Conservation (phyloP, 139 green algal species). For the Chlamydomonas applanata region DNA sequence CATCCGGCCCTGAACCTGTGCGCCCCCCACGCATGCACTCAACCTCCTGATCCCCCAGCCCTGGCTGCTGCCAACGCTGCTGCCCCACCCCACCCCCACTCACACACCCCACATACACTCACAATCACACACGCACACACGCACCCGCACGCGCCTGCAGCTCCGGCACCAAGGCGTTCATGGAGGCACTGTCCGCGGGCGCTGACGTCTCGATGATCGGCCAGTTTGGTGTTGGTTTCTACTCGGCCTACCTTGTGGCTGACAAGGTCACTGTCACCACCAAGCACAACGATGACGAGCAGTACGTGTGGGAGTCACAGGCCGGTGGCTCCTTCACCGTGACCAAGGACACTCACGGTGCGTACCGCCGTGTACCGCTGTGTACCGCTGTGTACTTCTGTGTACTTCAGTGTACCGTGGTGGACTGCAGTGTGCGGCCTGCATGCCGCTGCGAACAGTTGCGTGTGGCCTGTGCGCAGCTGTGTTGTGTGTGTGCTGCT, state of each 20-base stretch:
- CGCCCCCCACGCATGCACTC: background rate
- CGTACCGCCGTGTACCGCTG: no score
- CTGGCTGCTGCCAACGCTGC: no score
- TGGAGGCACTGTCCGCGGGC: constrained; percentile 96
- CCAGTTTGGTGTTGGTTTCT: constrained; percentile 99
- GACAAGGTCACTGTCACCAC: constrained; percentile 84
- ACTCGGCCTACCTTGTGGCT: constrained; percentile 98
- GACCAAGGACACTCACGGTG: constrained; percentile 65
- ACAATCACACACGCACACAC: background rate
- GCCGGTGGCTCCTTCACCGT: constrained; percentile 99
- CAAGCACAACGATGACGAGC: constrained; percentile 99
- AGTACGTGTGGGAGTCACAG: constrained; percentile 98
- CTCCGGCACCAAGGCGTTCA: constrained; percentile 98
- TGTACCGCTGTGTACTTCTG: no score
- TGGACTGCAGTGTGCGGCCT: no score
- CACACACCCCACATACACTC: background rate
- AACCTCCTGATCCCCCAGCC: no score
- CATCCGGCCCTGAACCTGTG: background rate
- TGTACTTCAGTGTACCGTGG: no score
- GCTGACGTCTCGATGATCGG: constrained; percentile 99
- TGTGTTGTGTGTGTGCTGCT: no score
- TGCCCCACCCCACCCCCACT: background rate
- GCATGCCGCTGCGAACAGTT: no score
- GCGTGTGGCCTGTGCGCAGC: no score
- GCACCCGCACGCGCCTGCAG: constrained; percentile 20